Percentiles rank a stretch among this genome's conserved stretches.
These are phyloP conservation scores for Allomyces macrogynus DNA, from an alignment of 192 early-diverging fungal genomes.

Conservation along the genomic window DNA sequence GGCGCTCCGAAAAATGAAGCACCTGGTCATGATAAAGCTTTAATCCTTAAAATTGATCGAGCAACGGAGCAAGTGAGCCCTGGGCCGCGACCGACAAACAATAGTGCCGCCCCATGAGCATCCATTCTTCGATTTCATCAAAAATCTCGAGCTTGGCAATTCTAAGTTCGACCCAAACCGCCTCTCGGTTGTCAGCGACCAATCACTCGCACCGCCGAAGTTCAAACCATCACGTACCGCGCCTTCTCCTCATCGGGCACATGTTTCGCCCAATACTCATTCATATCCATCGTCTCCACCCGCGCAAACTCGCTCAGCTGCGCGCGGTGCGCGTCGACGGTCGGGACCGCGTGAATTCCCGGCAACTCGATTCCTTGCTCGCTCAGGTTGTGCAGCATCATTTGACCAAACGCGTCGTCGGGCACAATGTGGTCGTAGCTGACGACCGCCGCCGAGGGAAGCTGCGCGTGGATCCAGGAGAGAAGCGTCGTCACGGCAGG, in stretches of 20 bases:
- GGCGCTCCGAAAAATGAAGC: no score
- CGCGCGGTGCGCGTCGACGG: conserved; percentile 42
- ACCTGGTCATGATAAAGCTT: no score
- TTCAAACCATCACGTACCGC: conserved; percentile 8
- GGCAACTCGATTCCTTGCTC: conserved; percentile 58
- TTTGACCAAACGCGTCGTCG: conserved; percentile 68
- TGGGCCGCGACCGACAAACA: conserved; percentile 31
- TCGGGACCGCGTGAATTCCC: conserved; percentile 51
- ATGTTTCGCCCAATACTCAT: conserved; percentile 22
- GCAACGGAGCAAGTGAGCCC: background rate
- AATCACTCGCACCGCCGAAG: background rate
- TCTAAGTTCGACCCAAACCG: conserved; percentile 12
- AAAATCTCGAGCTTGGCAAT: conserved; percentile 58
- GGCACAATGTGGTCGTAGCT: conserved; percentile 87
- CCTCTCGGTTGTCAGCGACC: background rate
- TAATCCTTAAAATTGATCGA: no score
- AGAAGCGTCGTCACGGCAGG: conserved; percentile 42
- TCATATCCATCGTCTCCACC: conserved; percentile 19
- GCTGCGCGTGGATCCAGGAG: conserved; percentile 35
- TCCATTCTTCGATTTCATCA: conserved; percentile 87
- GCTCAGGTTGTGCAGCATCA: conserved; percentile 76
- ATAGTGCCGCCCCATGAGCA: conserved; percentile 61
- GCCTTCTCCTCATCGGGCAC: conserved; percentile 17
- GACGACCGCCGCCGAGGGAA: conserved; percentile 35
- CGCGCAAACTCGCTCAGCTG: conserved; percentile 28